Percentiles rank a stretch among this genome's conserved stretches.
These are phyloP conservation scores for Pueraria montana DNA, from an alignment of 306 rosid species.

Conservation along the genomic window DNA sequence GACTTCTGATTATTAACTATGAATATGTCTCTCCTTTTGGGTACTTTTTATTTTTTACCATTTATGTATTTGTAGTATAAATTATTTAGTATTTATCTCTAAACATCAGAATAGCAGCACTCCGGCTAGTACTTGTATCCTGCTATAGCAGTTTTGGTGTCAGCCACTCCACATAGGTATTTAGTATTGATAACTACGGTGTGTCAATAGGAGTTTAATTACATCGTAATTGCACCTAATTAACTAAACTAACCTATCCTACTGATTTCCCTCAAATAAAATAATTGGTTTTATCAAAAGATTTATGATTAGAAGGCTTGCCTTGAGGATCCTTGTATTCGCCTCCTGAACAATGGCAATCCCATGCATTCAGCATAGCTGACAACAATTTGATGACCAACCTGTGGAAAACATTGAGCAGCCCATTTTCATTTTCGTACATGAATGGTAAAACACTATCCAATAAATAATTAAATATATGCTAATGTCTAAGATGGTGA, in stretches of 20 bases:
- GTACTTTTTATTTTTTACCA: background rate
- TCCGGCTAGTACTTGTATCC: background rate
- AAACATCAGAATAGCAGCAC: background rate
- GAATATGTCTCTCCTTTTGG: background rate
- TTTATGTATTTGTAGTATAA: background rate
- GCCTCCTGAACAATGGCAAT: conserved; percentile 89
- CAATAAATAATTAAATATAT: background rate
- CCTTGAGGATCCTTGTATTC: conserved; percentile 96
- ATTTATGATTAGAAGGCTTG: conserved; percentile 65
- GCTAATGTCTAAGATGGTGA: background rate
- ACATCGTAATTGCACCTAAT: conserved; percentile 22
- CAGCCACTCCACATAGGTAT: background rate
- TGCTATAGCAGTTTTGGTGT: background rate
- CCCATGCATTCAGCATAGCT: conserved; percentile 97
- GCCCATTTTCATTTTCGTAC: conserved; percentile 22
- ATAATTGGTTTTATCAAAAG: conserved; percentile 46
- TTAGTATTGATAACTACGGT: background rate
- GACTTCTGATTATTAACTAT: background rate
- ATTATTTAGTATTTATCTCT: background rate
- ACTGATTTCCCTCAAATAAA: conserved; percentile 45
- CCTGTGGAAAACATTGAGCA: conserved; percentile 65
- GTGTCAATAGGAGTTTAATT: background rate
- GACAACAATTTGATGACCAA: conserved; percentile 94
- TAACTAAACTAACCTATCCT: conserved; percentile 28
- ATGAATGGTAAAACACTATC: conserved; percentile 23